These are phyloP conservation scores for Halophytophthora batemanensis DNA, from an alignment of 352 stramenopile species.

Conservation along the genomic window DNA sequence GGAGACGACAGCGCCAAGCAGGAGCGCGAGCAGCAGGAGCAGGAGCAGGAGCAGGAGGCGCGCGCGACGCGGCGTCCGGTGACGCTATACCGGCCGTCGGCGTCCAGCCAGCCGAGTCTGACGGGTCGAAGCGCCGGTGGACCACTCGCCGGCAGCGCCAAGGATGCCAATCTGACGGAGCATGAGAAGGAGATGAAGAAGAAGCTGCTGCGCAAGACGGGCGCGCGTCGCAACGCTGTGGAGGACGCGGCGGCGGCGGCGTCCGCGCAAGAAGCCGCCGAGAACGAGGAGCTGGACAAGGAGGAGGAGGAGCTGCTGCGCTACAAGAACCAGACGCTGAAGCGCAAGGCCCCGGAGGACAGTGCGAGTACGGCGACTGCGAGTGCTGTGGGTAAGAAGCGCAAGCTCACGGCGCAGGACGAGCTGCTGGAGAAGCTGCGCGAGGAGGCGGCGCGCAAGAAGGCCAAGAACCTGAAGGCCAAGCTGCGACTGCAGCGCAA, in stretches of 20 bases:
- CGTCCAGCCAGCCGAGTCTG: constrained; percentile 30
- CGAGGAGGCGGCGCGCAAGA: constrained; percentile 60
- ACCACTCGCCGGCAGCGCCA: constrained; percentile 10
- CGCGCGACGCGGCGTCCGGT: constrained; percentile 23
- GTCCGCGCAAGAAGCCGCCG: constrained; percentile 24
- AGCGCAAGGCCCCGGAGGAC: not conserved
- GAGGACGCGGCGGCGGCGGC: constrained; percentile 33
- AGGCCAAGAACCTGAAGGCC: constrained; percentile 74
- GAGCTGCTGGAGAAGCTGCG: constrained; percentile 65
- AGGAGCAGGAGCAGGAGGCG: not conserved
- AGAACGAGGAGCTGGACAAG: constrained; percentile 39
- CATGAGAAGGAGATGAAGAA: constrained; percentile 72
- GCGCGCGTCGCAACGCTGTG: constrained; percentile 20
- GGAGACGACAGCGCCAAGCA: constrained; percentile 6
- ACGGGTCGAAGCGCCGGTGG: too few species aligned
- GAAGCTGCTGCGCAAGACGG: constrained; percentile 61
- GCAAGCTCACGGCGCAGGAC: constrained; percentile 64
- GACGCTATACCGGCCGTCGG: constrained; percentile 52
- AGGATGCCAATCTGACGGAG: constrained; percentile 33
- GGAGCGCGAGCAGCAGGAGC: constrained; percentile 10
- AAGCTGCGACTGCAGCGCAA: constrained; percentile 76
- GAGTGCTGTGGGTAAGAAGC: constrained; percentile 37
- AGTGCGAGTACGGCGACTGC: not conserved
- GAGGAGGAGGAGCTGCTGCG: constrained; percentile 64
- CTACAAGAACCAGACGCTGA: constrained; percentile 24